phyloP scores from a whole-genome alignment of 1,284 basidiomycete genomes.

The Taiwanofungus camphoratus region DNA sequence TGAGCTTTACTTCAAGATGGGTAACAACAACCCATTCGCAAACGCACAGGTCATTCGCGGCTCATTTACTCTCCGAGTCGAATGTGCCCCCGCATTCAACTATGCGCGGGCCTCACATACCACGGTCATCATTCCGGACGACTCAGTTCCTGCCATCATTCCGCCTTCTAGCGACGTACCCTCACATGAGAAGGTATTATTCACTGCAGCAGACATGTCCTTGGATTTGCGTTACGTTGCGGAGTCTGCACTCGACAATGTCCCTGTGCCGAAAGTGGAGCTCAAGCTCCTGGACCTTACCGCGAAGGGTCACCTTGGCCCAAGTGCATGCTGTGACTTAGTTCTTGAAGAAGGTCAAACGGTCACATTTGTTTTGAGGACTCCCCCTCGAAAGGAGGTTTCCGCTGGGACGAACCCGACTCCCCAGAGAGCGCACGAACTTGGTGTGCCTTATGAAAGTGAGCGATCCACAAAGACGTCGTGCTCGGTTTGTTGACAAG shows the following conservation, averaged over 20 bases:
- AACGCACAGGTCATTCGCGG: slow-evolving; percentile 81
- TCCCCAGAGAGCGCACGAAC: slow-evolving; percentile 33
- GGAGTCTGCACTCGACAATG: slow-evolving; percentile 47
- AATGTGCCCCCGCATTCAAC: slow-evolving; percentile 92
- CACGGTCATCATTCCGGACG: slow-evolving; percentile 42
- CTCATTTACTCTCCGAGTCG: slow-evolving; percentile 66
- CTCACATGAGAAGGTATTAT: slow-evolving; percentile 59
- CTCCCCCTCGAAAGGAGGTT: slow-evolving; percentile 37
- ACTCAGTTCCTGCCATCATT: slow-evolving; percentile 15
- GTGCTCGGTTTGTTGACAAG: background rate
- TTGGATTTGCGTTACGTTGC: slow-evolving; percentile 75
- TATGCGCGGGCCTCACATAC: slow-evolving; percentile 77
- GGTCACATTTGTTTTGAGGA: slow-evolving; percentile 79
- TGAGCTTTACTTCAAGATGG: background rate
- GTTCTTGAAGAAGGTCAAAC: slow-evolving; percentile 76
- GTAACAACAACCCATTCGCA: background rate
- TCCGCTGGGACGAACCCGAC: slow-evolving; percentile 26
- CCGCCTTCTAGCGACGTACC: slow-evolving; percentile 8
- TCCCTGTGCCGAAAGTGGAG: slow-evolving; percentile 45
- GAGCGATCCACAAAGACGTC: slow-evolving; percentile 13
- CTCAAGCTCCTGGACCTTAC: slow-evolving; percentile 58
- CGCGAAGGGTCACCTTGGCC: slow-evolving; percentile 61
- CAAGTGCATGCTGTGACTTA: slow-evolving; percentile 47
- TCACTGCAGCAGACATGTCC: slow-evolving; percentile 44
- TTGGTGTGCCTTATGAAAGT: slow-evolving; percentile 48